Evolutionary conservation across 257 asterid genomes (phyloP).

Genomic region (Solanum raphanifolium): DNA sequence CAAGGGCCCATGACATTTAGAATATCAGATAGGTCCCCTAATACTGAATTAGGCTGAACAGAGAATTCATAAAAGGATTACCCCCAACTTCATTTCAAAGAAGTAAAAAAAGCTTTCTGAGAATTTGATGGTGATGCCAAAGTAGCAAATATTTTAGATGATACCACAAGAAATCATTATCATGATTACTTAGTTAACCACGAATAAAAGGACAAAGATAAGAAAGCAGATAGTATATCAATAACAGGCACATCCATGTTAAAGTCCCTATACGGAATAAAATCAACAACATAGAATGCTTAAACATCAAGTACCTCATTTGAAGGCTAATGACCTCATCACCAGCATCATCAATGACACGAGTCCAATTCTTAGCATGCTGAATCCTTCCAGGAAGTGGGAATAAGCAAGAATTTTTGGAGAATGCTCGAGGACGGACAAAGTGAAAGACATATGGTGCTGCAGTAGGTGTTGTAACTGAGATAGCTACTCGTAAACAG

Average conservation of each 20-base stretch:
- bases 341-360: conserved; percentile 57
- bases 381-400: conserved; percentile 47
- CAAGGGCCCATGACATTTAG: not conserved
- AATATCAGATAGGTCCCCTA: not conserved
- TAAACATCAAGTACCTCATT: conserved; percentile 45
- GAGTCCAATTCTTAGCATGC: conserved; percentile 25
- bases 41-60: not conserved
- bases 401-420: conserved; percentile 55
- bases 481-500: conserved; percentile 64
- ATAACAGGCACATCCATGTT: not conserved
- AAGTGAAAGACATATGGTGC: conserved; percentile 49
- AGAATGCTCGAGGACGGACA: conserved; percentile 43
- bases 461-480: conserved; percentile 60
- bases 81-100: not conserved
- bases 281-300: not conserved
- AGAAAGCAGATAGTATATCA: not conserved
- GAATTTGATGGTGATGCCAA: not conserved
- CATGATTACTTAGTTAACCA: not conserved
- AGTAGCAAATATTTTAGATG: not conserved
- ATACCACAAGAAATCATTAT: not conserved
- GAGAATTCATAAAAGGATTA: not conserved
- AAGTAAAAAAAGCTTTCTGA: not conserved
- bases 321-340: conserved; percentile 56
- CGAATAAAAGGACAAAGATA: not conserved
- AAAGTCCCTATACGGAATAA: not conserved